phyloP scores from a whole-genome alignment of 2,329 filamentous ascomycete species.

The Tolypocladium inflatum region DNA sequence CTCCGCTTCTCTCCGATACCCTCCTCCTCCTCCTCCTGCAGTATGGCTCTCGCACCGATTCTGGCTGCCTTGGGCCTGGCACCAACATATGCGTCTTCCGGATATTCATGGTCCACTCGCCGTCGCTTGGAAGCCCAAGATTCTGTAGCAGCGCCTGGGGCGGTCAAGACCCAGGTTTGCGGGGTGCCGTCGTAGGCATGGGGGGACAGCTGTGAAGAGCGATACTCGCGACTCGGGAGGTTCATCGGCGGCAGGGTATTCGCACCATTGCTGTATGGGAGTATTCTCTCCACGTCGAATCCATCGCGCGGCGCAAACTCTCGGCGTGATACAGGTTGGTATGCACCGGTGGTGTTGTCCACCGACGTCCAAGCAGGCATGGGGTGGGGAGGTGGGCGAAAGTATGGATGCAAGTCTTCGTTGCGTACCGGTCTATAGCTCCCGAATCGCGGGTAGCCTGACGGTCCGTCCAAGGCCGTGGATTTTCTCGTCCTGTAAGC shows the following conservation, averaged over 20 bases:
- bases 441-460: background rate
- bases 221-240: background rate
- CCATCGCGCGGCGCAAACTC: background rate
- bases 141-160: background rate
- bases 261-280: no score
- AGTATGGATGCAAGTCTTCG: background rate
- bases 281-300: background rate
- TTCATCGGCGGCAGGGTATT: background rate
- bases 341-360: background rate
- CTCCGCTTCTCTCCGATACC: background rate
- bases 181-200: background rate
- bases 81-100: background rate
- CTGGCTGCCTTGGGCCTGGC: background rate
- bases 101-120: background rate
- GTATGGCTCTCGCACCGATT: background rate
- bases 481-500: background rate
- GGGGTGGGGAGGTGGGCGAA: background rate
- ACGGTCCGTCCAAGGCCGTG: background rate
- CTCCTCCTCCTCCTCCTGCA: background rate
- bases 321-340: background rate
- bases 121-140: background rate
- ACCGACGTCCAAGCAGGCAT: background rate
- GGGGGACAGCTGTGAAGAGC: background rate
- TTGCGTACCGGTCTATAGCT: background rate
- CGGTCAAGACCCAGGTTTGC: background rate